phyloP scores from a whole-genome alignment of 1,139 yeast species.

The Hansenula sp. region DNA sequence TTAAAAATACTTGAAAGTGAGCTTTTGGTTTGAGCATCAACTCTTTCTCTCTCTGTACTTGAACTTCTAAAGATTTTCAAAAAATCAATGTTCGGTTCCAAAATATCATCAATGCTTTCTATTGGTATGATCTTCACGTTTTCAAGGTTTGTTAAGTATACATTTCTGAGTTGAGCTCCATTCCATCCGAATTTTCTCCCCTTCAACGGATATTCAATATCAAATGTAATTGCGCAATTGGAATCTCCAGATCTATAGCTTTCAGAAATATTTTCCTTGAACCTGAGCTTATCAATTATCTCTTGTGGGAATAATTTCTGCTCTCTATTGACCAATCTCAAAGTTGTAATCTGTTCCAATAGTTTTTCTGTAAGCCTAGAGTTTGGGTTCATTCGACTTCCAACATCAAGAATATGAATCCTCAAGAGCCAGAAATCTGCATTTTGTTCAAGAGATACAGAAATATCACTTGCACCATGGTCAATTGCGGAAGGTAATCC shows the following conservation, averaged over 20 bases:
- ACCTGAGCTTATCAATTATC: neutral
- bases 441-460: slow-evolving; percentile 31
- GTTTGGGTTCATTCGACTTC: slow-evolving; percentile 20
- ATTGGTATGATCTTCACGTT: neutral
- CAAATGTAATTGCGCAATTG: slow-evolving; percentile 8
- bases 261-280: neutral
- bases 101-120: neutral
- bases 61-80: neutral
- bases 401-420: slow-evolving; percentile 39
- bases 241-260: neutral
- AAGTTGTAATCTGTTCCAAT: neutral
- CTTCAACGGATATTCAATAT: slow-evolving; percentile 5
- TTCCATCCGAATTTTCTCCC: slow-evolving; percentile 1
- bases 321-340: no score
- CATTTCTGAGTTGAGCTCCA: neutral
- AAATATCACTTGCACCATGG: slow-evolving; percentile 10
- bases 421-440: slow-evolving; percentile 30
- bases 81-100: neutral
- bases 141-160: slow-evolving; percentile 1
- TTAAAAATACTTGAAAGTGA: neutral
- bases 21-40: neutral
- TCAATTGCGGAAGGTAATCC: neutral
- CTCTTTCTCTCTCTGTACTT: no score
- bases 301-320: neutral
- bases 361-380: neutral